These are phyloP conservation scores for Acanthochlamys bracteata DNA, from an alignment of 106 monocot species.

Conservation along the genomic window DNA sequence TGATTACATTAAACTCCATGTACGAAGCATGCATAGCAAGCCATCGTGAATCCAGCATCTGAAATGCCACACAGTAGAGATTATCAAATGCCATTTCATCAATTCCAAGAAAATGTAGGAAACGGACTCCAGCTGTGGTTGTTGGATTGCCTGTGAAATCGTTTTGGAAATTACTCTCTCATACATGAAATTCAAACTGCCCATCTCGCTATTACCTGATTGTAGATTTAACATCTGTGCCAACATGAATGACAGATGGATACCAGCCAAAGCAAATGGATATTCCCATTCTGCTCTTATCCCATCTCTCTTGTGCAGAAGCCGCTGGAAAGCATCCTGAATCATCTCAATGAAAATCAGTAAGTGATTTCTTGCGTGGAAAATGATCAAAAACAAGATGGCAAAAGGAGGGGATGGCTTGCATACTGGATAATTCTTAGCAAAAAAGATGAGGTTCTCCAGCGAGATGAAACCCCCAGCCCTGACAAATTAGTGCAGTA, in stretches of 20 bases:
- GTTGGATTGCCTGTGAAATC: not conserved
- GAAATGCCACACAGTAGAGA: slow-evolving; percentile 78
- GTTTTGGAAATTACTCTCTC: too few species aligned
- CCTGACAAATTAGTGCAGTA: slow-evolving; percentile 16
- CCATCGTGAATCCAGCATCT: slow-evolving; percentile 74
- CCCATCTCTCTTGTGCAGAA: slow-evolving; percentile 57
- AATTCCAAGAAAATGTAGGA: slow-evolving; percentile 45
- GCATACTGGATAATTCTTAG: slow-evolving; percentile 74
- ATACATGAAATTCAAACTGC: too few species aligned
- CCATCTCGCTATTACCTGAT: slow-evolving; percentile 42
- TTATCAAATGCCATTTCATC: slow-evolving; percentile 80
- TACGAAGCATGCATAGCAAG: slow-evolving; percentile 76
- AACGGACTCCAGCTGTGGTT: slow-evolving; percentile 14
- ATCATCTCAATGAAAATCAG: slow-evolving; percentile 4
- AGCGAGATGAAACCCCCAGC: slow-evolving; percentile 83
- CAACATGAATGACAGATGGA: slow-evolving; percentile 66
- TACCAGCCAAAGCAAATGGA: slow-evolving; percentile 70
- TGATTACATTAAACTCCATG: slow-evolving; percentile 82
- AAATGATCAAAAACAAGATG: too few species aligned
- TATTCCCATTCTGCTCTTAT: slow-evolving; percentile 69
- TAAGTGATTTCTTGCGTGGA: too few species aligned
- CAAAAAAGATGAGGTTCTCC: slow-evolving; percentile 92
- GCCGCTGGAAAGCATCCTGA: slow-evolving; percentile 54
- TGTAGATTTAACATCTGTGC: slow-evolving; percentile 62
- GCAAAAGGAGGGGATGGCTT: not conserved